Evolutionary conservation across 208 protist species (phyloP).

Genomic region (Borovskyia barvae): DNA sequence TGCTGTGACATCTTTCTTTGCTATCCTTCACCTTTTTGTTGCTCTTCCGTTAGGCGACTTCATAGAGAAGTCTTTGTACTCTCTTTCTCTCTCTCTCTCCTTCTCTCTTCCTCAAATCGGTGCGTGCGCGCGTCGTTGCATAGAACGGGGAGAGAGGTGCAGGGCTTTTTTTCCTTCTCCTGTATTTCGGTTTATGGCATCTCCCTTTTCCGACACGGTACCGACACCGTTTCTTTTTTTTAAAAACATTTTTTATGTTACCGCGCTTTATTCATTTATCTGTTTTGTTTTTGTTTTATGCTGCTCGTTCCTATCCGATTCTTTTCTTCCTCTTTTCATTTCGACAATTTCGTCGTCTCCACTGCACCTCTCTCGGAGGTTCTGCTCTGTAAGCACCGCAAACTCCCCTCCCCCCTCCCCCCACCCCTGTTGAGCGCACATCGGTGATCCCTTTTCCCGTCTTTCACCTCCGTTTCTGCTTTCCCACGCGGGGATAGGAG

Average conservation of each 20-base stretch:
- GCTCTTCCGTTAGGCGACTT: neutral
- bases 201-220: neutral
- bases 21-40: neutral
- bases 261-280: neutral
- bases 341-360: neutral
- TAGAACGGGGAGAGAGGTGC: no score
- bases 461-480: constrained; percentile 7
- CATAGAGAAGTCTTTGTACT: neutral
- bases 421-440: no score
- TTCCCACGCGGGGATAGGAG: no score
- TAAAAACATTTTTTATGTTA: neutral
- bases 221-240: neutral
- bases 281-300: neutral
- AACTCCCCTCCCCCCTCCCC: neutral
- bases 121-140: no score
- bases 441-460: neutral
- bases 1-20: no score
- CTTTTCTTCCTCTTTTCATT: neutral
- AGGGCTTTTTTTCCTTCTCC: no score
- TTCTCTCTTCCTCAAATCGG: neutral
- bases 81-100: neutral
- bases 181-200: no score
- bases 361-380: neutral
- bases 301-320: neutral
- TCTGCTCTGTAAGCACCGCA: neutral